Conservation (phyloP, 2,329 filamentous ascomycete genomes). For the Cytospora paraplurivora region DNA sequence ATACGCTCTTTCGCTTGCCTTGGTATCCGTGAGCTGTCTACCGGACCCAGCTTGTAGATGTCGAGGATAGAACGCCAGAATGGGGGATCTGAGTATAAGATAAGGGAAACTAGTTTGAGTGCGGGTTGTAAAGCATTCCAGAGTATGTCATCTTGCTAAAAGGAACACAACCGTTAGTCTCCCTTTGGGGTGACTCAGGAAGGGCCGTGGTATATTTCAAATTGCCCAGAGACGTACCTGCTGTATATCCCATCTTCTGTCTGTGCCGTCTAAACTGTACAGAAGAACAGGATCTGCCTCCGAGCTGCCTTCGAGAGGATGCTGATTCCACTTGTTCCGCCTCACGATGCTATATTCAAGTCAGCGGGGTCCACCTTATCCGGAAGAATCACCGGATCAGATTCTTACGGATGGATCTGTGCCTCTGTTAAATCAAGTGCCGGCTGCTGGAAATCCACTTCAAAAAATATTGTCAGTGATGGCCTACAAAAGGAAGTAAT, state of each 20-base stretch:
- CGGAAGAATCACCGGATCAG: background rate
- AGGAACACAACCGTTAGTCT: background rate
- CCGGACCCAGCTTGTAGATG: slow-evolving; percentile 1
- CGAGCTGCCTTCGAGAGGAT: background rate
- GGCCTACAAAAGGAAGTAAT: too few relatives aligned
- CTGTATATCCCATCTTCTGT: background rate
- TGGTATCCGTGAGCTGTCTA: background rate
- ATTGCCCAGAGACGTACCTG: background rate
- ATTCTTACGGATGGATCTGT: slow-evolving; percentile 3
- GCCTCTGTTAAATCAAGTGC: background rate
- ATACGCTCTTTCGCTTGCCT: background rate
- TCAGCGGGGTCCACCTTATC: background rate
- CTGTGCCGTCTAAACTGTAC: background rate
- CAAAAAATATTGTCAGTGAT: too few relatives aligned
- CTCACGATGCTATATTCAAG: background rate
- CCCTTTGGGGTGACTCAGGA: background rate
- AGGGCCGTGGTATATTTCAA: background rate
- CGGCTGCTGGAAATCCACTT: background rate
- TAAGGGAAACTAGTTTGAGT: slow-evolving; percentile 1
- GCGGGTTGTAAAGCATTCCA: slow-evolving; percentile 1
- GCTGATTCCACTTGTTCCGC: background rate
- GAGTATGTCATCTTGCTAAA: background rate
- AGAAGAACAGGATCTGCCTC: background rate
- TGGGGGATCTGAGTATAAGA: slow-evolving; percentile 9
- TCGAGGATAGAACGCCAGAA: slow-evolving; percentile 5